These are phyloP conservation scores for Daldinia concentrica DNA, from an alignment of 495 filamentous ascomycete genomes.

Conservation along the genomic window DNA sequence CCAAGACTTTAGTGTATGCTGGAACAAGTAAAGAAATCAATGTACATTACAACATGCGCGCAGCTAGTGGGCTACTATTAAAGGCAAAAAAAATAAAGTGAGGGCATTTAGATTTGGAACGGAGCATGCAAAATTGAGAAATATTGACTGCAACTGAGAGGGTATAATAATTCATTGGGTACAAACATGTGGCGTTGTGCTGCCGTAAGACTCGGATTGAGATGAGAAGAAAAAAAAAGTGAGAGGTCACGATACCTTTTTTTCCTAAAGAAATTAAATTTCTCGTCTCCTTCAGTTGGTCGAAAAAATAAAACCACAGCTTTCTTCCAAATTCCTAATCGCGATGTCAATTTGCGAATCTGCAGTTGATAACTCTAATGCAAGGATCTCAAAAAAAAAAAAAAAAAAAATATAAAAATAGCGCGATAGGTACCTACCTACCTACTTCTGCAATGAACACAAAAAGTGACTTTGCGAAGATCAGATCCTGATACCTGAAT, in stretches of 20 bases:
- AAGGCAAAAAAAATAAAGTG: background rate
- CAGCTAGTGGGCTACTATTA: background rate
- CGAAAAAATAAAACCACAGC: slow-evolving; percentile 1
- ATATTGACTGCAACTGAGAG: background rate
- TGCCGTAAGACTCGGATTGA: slow-evolving; percentile 13
- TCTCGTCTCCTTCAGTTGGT: slow-evolving; percentile 2
- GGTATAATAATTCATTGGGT: slow-evolving; percentile 1
- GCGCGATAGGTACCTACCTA: slow-evolving; percentile 4
- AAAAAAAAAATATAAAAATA: too few relatives aligned
- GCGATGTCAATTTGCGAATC: background rate
- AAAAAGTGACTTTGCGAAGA: slow-evolving; percentile 33
- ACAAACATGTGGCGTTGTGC: slow-evolving; percentile 20
- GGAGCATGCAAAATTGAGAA: slow-evolving; percentile 5
- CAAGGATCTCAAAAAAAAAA: slow-evolving; percentile 19
- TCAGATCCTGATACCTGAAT: slow-evolving; percentile 31
- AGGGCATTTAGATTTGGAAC: slow-evolving; percentile 10
- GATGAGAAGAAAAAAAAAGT: slow-evolving; percentile 9
- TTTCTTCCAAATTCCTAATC: slow-evolving; percentile 1
- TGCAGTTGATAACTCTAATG: slow-evolving; percentile 7
- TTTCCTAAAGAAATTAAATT: background rate
- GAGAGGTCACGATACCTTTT: slow-evolving; percentile 33
- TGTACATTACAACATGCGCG: background rate
- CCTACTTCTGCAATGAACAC: slow-evolving; percentile 7
- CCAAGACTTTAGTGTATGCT: background rate
- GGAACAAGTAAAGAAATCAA: background rate